Percentiles rank a stretch among this genome's conserved stretches.
Evolutionary conservation across 2,329 filamentous ascomycete species (phyloP).

Genomic region (Endoconidiophora laricicola): DNA sequence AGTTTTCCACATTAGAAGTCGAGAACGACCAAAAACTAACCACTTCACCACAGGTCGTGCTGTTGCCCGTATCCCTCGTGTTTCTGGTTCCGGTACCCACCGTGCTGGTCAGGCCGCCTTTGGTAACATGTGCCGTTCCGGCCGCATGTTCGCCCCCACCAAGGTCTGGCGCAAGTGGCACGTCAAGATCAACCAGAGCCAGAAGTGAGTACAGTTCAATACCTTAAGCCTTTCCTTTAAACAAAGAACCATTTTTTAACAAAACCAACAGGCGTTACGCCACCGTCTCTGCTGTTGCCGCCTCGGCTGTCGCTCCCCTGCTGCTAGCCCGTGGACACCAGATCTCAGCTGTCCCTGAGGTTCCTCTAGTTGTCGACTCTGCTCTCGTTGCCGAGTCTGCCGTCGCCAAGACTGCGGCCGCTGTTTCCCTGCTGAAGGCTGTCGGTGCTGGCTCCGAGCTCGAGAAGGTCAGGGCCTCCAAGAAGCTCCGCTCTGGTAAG

Average conservation of each 20-base stretch:
- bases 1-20: neutral
- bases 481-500: conserved; percentile 97
- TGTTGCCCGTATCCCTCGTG: conserved; percentile 99
- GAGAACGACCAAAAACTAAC: conserved; percentile 2
- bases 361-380: conserved; percentile 90
- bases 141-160: conserved; percentile 99
- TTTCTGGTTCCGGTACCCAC: conserved; percentile 99
- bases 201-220: conserved; percentile 51
- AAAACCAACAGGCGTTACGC: conserved; percentile 62
- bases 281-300: conserved; percentile 91
- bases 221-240: neutral
- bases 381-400: conserved; percentile 66
- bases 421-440: conserved; percentile 73
- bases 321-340: conserved; percentile 95
- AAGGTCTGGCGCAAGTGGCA: conserved; percentile 99
- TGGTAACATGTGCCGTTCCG: conserved; percentile 99
- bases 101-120: conserved; percentile 99
- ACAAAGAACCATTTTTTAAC: conserved; percentile 14
- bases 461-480: conserved; percentile 88
- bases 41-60: conserved; percentile 57
- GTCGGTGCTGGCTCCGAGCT: conserved; percentile 81
- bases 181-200: conserved; percentile 98
- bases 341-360: conserved; percentile 80
- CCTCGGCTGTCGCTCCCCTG: conserved; percentile 85
- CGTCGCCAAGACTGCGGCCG: conserved; percentile 75